Percentiles rank a stretch among this genome's conserved stretches.
Evolutionary conservation across 2,329 filamentous ascomycete species (phyloP).

Genomic region (Penicillium sp.): DNA sequence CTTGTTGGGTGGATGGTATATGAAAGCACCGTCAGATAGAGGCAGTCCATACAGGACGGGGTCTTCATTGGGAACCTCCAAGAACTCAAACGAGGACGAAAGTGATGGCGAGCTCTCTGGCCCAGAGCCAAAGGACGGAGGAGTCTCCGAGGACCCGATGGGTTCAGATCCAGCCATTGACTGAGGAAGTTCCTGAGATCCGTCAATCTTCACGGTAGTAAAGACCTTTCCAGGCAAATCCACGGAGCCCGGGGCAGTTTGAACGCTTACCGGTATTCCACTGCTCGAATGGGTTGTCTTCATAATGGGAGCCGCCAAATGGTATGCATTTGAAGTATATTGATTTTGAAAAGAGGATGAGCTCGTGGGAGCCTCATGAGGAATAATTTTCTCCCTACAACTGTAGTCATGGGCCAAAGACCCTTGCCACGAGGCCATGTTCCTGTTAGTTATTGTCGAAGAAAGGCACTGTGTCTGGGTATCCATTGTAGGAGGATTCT

Average conservation of each 20-base stretch:
- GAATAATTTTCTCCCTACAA: too few relatives aligned
- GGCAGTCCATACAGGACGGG: neutral
- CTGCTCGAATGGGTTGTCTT: neutral
- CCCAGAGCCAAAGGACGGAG: conserved; percentile 12
- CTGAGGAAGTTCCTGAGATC: neutral
- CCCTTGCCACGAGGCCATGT: neutral
- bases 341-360: neutral
- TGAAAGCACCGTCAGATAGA: neutral
- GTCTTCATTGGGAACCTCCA: neutral
- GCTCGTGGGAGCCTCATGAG: neutral
- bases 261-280: neutral
- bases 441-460: neutral
- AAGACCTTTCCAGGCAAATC: neutral
- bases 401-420: too few relatives aligned
- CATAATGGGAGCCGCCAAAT: neutral
- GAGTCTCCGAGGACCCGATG: conserved; percentile 4
- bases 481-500: too few relatives aligned
- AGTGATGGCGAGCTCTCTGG: conserved; percentile 13
- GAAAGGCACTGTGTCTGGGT: neutral
- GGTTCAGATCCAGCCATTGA: neutral
- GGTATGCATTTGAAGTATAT: neutral
- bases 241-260: neutral
- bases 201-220: neutral
- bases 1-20: neutral
- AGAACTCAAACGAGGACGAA: conserved; percentile 9